Base-by-base conservation (phyloP, 2,329 filamentous ascomycete genomes). In the Clarireedia monteithiana region DNA sequence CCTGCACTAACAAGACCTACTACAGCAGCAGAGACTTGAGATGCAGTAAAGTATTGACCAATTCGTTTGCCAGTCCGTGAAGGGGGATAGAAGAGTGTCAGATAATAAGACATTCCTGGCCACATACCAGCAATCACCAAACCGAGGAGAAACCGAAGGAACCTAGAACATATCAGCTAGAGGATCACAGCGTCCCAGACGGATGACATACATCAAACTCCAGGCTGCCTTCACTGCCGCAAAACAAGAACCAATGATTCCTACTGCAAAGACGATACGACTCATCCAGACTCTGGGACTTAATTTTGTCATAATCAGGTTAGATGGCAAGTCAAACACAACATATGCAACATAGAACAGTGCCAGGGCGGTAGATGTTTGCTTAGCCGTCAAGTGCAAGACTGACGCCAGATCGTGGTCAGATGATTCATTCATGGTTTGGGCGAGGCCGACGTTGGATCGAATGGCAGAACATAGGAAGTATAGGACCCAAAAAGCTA, bases 291-390 rank as follows among this genome's bases (percentile, higher is more conserved):
- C 81, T 59, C 90, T 85, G 2, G 91, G 91, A 63, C 88, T 91
- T 5, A 95, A 77, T 60, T 81, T 84, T 61, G 86, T 90, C 91
- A 96, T 95, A 69, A 94, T 74, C 61, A 96, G 77, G 69, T 95
- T 96, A 5, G 89, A 94, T 0, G 91, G 91, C 54, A 89, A 80
- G 69, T 96, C 91, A 65, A 96, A 95, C 53, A 95, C 72, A 58
- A 95, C 90, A 71, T 96, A 96, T 67, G 89, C 85, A 59, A 95
- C 90, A 69, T 96, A 96, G 75, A 96, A 96, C 15, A 96, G 77
- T 4, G 91, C 89, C 40, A 96, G 75, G 49, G 88, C 89, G 0
- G 88, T 91, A 0, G 90, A 95, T 15, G 90, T 84, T 71, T 96
- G 86, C 64, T 87, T 88, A 9, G 85, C 72, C 0, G 82, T 83